phyloP scores from a whole-genome alignment of 1,284 basidiomycete species.

The Microstroma glucosiphilum region DNA sequence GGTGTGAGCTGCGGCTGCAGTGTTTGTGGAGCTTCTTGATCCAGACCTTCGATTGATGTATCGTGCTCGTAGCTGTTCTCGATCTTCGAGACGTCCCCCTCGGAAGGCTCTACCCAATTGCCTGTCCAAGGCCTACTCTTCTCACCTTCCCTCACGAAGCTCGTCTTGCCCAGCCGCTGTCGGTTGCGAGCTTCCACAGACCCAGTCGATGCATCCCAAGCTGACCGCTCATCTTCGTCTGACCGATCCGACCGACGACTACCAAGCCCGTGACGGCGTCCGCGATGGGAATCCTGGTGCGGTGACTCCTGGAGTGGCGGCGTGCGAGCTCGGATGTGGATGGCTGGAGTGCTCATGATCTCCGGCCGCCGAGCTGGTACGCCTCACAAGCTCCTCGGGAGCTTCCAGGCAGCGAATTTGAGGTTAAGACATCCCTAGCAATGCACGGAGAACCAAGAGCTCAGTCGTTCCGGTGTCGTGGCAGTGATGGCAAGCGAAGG shows the following conservation, averaged over 20 bases:
- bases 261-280: background rate
- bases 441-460: background rate
- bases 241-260: background rate
- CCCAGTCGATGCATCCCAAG: background rate
- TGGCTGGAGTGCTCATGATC: slow-evolving; percentile 1
- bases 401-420: too few species aligned
- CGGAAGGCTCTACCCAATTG: background rate
- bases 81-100: background rate
- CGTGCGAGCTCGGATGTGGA: background rate
- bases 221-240: background rate
- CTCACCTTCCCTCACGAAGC: slow-evolving; percentile 1
- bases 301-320: background rate
- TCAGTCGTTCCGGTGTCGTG: background rate
- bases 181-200: background rate
- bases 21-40: background rate
- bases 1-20: background rate
- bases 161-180: background rate
- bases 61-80: background rate
- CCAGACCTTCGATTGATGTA: background rate
- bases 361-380: background rate
- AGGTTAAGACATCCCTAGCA: background rate
- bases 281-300: background rate
- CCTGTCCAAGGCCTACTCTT: slow-evolving; percentile 1
- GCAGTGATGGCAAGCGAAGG: background rate
- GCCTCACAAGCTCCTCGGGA: too few species aligned